A percentile compares a stretch with the other conserved stretches of the same genome.
Conservation (phyloP, 768 basidiomycete genomes). For the Tephrocybe sp. region DNA sequence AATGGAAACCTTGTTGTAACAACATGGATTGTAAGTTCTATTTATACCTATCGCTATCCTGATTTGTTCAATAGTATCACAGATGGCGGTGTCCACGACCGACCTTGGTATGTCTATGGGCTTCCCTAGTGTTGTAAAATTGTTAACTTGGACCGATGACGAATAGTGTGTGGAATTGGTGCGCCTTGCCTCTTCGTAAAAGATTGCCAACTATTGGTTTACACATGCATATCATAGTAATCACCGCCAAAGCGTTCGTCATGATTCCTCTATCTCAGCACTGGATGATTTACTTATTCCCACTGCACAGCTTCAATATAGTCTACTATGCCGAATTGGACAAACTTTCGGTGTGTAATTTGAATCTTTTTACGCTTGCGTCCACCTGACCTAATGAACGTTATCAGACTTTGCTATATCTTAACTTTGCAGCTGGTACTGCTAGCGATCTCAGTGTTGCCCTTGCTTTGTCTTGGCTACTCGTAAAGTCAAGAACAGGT, state of each 20-base stretch:
- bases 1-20: conserved; percentile 41
- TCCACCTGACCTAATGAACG: background rate
- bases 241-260: conserved; percentile 52
- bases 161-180: conserved; percentile 37
- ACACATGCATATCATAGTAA: conserved; percentile 32
- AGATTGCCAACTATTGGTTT: background rate
- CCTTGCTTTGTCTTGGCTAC: conserved; percentile 45
- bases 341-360: conserved; percentile 38
- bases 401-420: conserved; percentile 46
- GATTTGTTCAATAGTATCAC: background rate
- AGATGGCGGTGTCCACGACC: conserved; percentile 38
- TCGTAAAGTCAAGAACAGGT: conserved; percentile 51
- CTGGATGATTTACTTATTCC: background rate
- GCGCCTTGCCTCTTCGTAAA: conserved; percentile 14
- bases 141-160: background rate
- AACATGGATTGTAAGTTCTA: conserved; percentile 43
- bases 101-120: conserved; percentile 42
- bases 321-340: conserved; percentile 35
- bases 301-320: conserved; percentile 36
- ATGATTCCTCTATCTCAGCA: background rate
- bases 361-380: no score
- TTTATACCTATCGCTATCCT: background rate
- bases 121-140: no score
- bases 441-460: conserved; percentile 53
- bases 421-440: conserved; percentile 51